Evolutionary conservation across 768 basidiomycete genomes (phyloP), one percentile per base, ranked within the genome.

Genomic region (Xerocomus spinulosus): DNA sequence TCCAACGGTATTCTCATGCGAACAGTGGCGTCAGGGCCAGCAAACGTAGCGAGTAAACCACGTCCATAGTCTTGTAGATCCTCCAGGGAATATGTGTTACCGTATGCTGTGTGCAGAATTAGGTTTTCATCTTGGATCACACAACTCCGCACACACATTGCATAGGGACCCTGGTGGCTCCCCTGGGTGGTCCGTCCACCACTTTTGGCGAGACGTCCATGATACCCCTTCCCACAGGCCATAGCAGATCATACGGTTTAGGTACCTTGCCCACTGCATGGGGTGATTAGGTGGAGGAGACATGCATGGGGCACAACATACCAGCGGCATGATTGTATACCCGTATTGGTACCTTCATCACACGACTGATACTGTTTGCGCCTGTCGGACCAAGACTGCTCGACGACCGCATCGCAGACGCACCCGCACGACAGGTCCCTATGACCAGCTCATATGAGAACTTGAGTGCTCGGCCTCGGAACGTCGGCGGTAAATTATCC

Each of bases 381-480:
- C 71, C 72, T 12, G 64, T 60, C 21, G 66, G 52, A 15, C 73
- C 63, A 9, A 58, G 42, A 40, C 68, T 59, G 49, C 68, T 57
- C 42, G 67, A 58, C 30, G 62, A 63, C 42, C 55, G 46, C 56
- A 57, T 55, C 30, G 49, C 57, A 28, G 70, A 52, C 9, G 60
- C 39, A 33, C 73, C 71, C 12, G 85, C 81, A 12, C 89, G 78
- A 66, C 87, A 94, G 0, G 89, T 84, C 2, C 93, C 93, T 2
- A 98, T 77, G n/a, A 87, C 74, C 12, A 99, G 78, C 54, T 93
- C 85, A 61, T 98, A 98, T 3, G 86, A 85, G 62, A 99, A 94
- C 58, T 75, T 77, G 50, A 97, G 73, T 3, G 85, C 77, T 36
- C 87, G 83, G 3, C 96, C 95, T 38, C 80, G 78, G 70, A 89